Conservation (phyloP, 495 filamentous ascomycete species). For the Penicillium canariense region DNA sequence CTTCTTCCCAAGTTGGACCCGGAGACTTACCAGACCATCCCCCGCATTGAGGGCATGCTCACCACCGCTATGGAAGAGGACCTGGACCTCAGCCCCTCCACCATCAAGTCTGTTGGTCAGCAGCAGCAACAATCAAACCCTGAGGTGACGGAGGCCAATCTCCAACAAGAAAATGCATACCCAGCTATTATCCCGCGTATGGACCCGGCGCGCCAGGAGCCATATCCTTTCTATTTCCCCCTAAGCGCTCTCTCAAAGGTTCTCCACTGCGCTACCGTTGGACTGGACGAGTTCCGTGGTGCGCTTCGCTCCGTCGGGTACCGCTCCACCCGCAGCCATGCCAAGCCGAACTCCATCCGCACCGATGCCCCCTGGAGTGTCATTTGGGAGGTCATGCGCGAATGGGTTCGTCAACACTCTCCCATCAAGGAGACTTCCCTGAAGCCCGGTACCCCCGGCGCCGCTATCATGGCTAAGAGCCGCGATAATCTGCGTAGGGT, state of each 20-base stretch:
- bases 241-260: conserved; percentile 67
- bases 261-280: conserved; percentile 72
- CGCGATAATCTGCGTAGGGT: conserved; percentile 24
- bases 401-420: conserved; percentile 77
- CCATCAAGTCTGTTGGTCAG: background rate
- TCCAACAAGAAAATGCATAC: conserved; percentile 17
- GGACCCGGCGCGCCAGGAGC: conserved; percentile 59
- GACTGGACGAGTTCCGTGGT: conserved; percentile 69
- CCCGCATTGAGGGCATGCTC: conserved; percentile 88
- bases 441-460: conserved; percentile 66
- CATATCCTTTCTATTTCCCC: conserved; percentile 84
- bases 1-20: conserved; percentile 59
- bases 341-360: conserved; percentile 81
- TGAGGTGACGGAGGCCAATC: conserved; percentile 1
- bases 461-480: conserved; percentile 56
- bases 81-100: conserved; percentile 27
- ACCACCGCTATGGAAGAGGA: conserved; percentile 80
- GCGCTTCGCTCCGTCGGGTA: conserved; percentile 80
- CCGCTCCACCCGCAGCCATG: conserved; percentile 75
- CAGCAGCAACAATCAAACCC: conserved; percentile 1
- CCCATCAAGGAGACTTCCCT: conserved; percentile 70
- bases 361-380: conserved; percentile 87
- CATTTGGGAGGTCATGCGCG: conserved; percentile 91
- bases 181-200: conserved; percentile 37
- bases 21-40: conserved; percentile 70